Percentiles rank a stretch among this genome's conserved stretches.
phyloP scores from a whole-genome alignment of 2,329 filamentous ascomycete genomes.

The Xylaria hypoxylon region DNA sequence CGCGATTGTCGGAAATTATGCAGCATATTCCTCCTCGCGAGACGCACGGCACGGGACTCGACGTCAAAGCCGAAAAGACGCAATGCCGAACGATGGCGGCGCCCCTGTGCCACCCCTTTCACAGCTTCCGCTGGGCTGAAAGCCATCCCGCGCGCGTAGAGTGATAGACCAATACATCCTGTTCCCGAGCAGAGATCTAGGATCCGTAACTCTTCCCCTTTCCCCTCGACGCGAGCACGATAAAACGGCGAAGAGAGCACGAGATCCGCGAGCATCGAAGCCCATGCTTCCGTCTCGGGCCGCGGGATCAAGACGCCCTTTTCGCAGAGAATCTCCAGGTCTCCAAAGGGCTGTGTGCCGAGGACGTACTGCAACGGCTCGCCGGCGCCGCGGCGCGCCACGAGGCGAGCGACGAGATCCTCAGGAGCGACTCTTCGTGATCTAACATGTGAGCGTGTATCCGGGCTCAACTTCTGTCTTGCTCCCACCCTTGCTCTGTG shows the following conservation, averaged over 20 bases:
- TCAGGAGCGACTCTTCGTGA: background rate
- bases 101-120: slow-evolving; percentile 37
- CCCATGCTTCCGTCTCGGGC: slow-evolving; percentile 79
- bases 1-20: slow-evolving; percentile 58
- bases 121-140: background rate
- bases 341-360: slow-evolving; percentile 88
- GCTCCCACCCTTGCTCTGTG: background rate
- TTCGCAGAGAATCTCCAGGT: slow-evolving; percentile 80
- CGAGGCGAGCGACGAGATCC: slow-evolving; percentile 55
- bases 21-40: slow-evolving; percentile 73
- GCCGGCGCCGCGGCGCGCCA: slow-evolving; percentile 66
- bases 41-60: slow-evolving; percentile 70
- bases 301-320: slow-evolving; percentile 88
- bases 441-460: too few relatives aligned
- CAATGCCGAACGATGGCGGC: slow-evolving; percentile 66
- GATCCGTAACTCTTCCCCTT: slow-evolving; percentile 64
- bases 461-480: too few relatives aligned
- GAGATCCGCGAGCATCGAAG: slow-evolving; percentile 61
- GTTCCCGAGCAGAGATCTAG: slow-evolving; percentile 92
- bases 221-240: background rate
- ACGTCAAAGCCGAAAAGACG: slow-evolving; percentile 74
- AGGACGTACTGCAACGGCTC: slow-evolving; percentile 91
- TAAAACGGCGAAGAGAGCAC: slow-evolving; percentile 45
- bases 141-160: slow-evolving; percentile 62
- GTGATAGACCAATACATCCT: slow-evolving; percentile 86